Percentiles rank a stretch among this genome's conserved stretches.
These are phyloP conservation scores for Globisporangium nodosum DNA, from an alignment of 352 stramenopile genomes.

Conservation along the genomic window DNA sequence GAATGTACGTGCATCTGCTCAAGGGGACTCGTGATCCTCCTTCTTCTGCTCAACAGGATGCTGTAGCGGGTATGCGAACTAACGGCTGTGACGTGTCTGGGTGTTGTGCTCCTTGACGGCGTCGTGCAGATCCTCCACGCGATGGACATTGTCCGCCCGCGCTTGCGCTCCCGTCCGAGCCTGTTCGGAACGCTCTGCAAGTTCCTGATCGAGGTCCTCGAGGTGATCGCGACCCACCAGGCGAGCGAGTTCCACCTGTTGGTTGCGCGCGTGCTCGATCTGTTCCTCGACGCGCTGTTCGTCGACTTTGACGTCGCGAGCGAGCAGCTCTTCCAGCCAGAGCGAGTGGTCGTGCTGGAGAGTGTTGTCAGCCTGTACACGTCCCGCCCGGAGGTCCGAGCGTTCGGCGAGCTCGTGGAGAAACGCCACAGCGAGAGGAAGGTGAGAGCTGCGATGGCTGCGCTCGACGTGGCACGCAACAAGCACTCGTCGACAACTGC, in stretches of 20 bases:
- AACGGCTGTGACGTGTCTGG: background rate
- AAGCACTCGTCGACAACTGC: conserved; percentile 30
- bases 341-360: conserved; percentile 30
- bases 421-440: conserved; percentile 25
- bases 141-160: conserved; percentile 49
- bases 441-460: conserved; percentile 21
- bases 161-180: conserved; percentile 25
- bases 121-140: conserved; percentile 41
- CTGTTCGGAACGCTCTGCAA: conserved; percentile 32
- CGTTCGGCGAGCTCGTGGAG: conserved; percentile 36
- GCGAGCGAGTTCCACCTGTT: conserved; percentile 64
- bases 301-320: conserved; percentile 26
- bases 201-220: conserved; percentile 66
- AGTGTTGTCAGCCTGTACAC: conserved; percentile 49
- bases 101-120: background rate
- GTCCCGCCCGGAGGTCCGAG: conserved; percentile 32
- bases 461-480: conserved; percentile 27
- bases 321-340: conserved; percentile 33
- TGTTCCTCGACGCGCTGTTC: conserved; percentile 43
- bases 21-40: too few species aligned
- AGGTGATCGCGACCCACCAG: conserved; percentile 56
- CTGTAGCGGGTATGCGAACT: background rate
- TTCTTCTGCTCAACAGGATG: too few species aligned
- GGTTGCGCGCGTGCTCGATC: conserved; percentile 36
- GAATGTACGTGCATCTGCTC: conserved; percentile 30